phyloP scores from a whole-genome alignment of 768 basidiomycete genomes.

The Calocybe cyanea region DNA sequence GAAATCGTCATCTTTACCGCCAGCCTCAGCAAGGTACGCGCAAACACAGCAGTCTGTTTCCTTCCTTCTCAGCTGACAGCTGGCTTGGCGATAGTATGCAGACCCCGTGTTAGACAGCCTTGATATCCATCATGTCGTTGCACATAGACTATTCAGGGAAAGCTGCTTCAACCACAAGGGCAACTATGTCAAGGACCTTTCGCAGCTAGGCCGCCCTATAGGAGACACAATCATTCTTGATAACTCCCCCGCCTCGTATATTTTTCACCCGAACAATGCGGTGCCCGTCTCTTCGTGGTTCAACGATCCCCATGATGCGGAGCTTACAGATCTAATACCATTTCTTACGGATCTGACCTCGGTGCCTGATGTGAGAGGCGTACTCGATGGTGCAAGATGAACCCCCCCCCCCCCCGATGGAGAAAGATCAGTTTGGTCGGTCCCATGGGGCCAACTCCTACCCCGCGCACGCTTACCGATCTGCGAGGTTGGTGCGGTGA shows the following conservation, averaged over 20 bases:
- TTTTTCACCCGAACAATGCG: constrained; percentile 98
- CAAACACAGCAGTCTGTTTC: neutral
- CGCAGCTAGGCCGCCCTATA: constrained; percentile 93
- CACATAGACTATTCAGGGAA: constrained; percentile 93
- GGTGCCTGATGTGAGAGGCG: constrained; percentile 87
- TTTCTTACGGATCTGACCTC: constrained; percentile 84
- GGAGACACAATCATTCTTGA: constrained; percentile 95
- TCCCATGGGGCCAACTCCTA: too few relatives aligned
- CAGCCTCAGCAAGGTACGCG: constrained; percentile 86
- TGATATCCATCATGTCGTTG: constrained; percentile 85
- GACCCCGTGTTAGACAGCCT: constrained; percentile 98
- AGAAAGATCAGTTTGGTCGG: too few relatives aligned
- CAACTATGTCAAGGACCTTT: constrained; percentile 99
- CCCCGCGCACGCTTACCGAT: too few relatives aligned
- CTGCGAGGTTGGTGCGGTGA: too few relatives aligned
- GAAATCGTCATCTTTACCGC: constrained; percentile 98
- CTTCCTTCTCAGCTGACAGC: neutral
- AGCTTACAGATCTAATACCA: constrained; percentile 90
- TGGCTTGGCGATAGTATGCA: constrained; percentile 68
- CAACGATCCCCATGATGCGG: constrained; percentile 97
- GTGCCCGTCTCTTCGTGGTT: constrained; percentile 99
- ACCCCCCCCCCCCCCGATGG: neutral
- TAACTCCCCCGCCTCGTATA: constrained; percentile 98
- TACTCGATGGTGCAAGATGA: constrained; percentile 79
- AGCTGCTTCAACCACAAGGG: constrained; percentile 98